Base-by-base conservation (phyloP, 2,329 filamentous ascomycete genomes). In the Zymoseptoria crescenta region DNA sequence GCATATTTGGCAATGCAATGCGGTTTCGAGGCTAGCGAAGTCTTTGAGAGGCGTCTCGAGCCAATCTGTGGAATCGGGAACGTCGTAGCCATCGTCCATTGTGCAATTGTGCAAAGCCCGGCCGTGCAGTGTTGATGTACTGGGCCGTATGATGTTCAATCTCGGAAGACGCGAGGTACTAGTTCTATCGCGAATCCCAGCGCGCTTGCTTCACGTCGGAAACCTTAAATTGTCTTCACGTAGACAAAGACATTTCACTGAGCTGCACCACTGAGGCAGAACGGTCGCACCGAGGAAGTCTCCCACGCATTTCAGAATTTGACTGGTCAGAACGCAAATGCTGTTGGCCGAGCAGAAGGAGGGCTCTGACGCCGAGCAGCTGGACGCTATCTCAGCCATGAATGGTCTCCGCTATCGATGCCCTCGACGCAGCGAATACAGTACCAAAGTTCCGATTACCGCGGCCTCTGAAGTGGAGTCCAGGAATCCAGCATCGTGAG, bases 1-100 rank as follows among this genome's bases (percentile, higher is more conserved):
- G 83, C 94, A 99, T 61, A 99, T 89, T 74, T 97, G 90, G 75
- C 94, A 99, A 67, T 94, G 89, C 20, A 99, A 80, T 2, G 91
- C 86, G 61, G 88, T 86, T 70, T 99, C 94, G 63, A 99, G 83
- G 13, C 83, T 77, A 53, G 85, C 80, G 57, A 95, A 82, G 13
- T 78, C 77, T 16, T 83, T 76, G 1, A 95, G 78, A 1, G 85
- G 81, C 10, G 90, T 95, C 9, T 78, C 69, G 5, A 91, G 79
- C 90, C 90, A 95, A 77, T 95, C 90, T 56, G 89, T 92, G n/a
- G 89, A 87, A 75, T 94, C 89, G 54, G 87, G 76, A 49, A 93
- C 67, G 58, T 78, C 74, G 62, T 74, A 72, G 29, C 57, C 54
- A 50, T 58, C 56, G 56, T 64, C 60, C 64, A 66, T 65, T 13